Percentiles rank a stretch among this genome's conserved stretches.
These are phyloP conservation scores for Kuraishia borneana DNA, from an alignment of 805 yeast species.

Conservation along the genomic window DNA sequence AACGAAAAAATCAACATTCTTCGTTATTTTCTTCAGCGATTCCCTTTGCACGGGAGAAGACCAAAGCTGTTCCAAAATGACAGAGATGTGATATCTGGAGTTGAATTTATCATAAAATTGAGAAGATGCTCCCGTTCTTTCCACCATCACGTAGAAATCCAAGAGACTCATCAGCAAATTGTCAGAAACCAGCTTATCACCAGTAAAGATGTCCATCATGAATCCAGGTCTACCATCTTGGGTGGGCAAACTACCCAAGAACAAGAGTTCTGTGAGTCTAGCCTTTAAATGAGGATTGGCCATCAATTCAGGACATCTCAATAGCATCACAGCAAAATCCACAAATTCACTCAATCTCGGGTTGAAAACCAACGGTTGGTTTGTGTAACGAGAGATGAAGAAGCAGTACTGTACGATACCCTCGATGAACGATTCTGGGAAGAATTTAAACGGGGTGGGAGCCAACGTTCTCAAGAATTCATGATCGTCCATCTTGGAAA, in stretches of 20 bases:
- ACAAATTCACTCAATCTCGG: constrained; percentile 46
- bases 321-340: constrained; percentile 60
- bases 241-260: constrained; percentile 55
- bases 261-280: constrained; percentile 68
- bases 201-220: constrained; percentile 52
- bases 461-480: constrained; percentile 55
- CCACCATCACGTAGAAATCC: constrained; percentile 89
- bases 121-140: constrained; percentile 88
- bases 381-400: constrained; percentile 42
- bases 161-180: constrained; percentile 73
- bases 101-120: constrained; percentile 96
- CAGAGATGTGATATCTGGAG: constrained; percentile 76
- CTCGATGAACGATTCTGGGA: constrained; percentile 80
- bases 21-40: constrained; percentile 61
- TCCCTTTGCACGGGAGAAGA: constrained; percentile 52
- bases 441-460: constrained; percentile 69
- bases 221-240: constrained; percentile 50
- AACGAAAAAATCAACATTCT: constrained; percentile 75
- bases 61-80: constrained; percentile 78
- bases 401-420: constrained; percentile 67
- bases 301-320: constrained; percentile 76
- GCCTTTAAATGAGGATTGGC: constrained; percentile 93
- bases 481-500: constrained; percentile 65
- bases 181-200: constrained; percentile 48
- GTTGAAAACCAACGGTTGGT: constrained; percentile 46